Percentiles rank a stretch among this genome's conserved stretches.
These are phyloP conservation scores for Rhodotorula sp. DNA, from an alignment of 1,284 basidiomycete species.

Conservation along the genomic window DNA sequence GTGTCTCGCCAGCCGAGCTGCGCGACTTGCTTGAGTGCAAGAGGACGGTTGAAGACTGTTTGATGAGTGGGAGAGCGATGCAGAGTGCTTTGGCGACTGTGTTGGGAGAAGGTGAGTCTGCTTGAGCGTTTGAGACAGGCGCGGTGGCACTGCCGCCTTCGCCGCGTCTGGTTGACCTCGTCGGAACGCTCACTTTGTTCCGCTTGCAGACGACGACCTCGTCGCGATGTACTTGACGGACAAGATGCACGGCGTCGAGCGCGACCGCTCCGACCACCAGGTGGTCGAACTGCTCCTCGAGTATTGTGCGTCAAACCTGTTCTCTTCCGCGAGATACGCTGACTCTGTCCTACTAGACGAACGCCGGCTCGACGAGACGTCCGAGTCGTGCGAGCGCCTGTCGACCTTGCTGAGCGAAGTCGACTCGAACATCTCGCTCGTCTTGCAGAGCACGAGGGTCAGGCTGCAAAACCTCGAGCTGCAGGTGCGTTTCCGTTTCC, in stretches of 20 bases:
- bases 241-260: not conserved
- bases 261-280: slow-evolving; percentile 21
- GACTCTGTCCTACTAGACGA: slow-evolving; percentile 16
- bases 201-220: slow-evolving; percentile 29
- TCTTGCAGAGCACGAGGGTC: slow-evolving; percentile 23
- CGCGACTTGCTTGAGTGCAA: slow-evolving; percentile 35
- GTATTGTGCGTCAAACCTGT: slow-evolving; percentile 9
- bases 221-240: slow-evolving; percentile 33
- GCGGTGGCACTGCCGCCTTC: no score
- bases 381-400: slow-evolving; percentile 23
- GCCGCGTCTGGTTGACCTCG: not conserved
- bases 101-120: slow-evolving; percentile 21
- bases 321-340: not conserved
- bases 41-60: slow-evolving; percentile 28
- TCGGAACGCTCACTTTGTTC: not conserved
- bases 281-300: slow-evolving; percentile 32
- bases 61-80: slow-evolving; percentile 24
- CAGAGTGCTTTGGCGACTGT: slow-evolving; percentile 26
- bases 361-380: slow-evolving; percentile 35
- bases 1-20: slow-evolving; percentile 28
- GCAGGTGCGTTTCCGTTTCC: slow-evolving; percentile 8
- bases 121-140: not conserved
- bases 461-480: slow-evolving; percentile 34
- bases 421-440: slow-evolving; percentile 31
- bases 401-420: slow-evolving; percentile 27